Evolutionary conservation across 805 yeast genomes (phyloP).

Genomic region (Yamadazyma tumulicola): DNA sequence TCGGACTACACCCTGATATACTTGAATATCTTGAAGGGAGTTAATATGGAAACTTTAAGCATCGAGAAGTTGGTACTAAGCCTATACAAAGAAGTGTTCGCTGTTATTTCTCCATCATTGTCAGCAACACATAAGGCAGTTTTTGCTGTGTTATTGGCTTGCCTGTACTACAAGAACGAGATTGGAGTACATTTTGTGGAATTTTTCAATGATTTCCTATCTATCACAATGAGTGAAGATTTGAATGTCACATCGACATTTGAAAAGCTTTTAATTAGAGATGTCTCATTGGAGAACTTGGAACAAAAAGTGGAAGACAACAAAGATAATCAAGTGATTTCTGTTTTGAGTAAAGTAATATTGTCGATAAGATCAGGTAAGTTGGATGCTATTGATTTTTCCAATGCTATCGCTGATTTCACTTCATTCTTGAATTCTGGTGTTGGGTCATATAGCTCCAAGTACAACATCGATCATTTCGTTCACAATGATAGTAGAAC

Average conservation of each 20-base stretch:
- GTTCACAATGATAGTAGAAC: constrained; percentile 15
- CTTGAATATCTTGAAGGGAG: constrained; percentile 13
- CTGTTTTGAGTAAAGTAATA: not conserved
- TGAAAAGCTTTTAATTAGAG: constrained; percentile 5
- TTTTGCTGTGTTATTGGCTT: constrained; percentile 39
- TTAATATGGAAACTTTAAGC: constrained; percentile 12
- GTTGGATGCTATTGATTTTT: constrained; percentile 8
- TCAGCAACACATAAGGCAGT: constrained; percentile 41
- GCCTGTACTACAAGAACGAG: constrained; percentile 21
- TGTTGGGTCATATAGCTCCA: constrained; percentile 25
- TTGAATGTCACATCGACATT: not conserved
- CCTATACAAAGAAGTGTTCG: constrained; percentile 48
- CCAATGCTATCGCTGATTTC: constrained; percentile 16
- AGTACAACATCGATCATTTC: constrained; percentile 29
- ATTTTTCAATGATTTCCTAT: constrained; percentile 9
- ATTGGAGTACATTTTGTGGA: constrained; percentile 21
- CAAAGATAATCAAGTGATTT: constrained; percentile 6
- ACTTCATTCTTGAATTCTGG: constrained; percentile 25
- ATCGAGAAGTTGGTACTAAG: constrained; percentile 25
- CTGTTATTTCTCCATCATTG: constrained; percentile 45
- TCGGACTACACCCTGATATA: constrained; percentile 20
- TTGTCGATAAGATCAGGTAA: not conserved
- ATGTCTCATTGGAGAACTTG: constrained; percentile 2
- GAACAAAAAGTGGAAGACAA: not conserved
- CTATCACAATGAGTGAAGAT: constrained; percentile 1